Evolutionary conservation across 441 rosid genomes (phyloP).

Genomic region (Populus hybrid): DNA sequence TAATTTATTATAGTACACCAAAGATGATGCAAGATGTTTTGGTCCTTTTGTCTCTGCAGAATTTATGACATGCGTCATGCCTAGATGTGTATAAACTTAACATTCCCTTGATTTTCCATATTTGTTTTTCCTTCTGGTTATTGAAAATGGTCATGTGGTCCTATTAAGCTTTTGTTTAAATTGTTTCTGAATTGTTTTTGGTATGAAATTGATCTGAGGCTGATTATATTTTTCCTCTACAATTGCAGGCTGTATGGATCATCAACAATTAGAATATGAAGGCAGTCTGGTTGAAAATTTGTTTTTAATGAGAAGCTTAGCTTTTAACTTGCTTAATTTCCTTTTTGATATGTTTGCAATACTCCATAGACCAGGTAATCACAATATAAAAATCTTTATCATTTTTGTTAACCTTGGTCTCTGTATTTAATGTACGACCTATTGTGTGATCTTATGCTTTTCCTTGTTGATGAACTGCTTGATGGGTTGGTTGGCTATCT

Average conservation of each 20-base stretch:
- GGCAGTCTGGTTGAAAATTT: slow-evolving; percentile 3
- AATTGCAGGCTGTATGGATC: slow-evolving; percentile 19
- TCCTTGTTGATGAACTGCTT: not conserved
- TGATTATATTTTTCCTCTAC: not conserved
- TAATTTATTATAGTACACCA: too few species aligned
- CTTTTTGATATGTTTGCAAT: not conserved
- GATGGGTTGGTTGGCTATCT: too few species aligned
- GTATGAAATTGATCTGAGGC: not conserved
- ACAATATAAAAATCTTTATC: not conserved
- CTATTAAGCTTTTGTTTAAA: not conserved
- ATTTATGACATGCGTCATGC: not conserved
- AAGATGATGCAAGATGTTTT: not conserved
- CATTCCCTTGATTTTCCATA: not conserved
- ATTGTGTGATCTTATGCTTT: not conserved
- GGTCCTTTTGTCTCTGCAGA: not conserved
- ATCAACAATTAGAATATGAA: not conserved
- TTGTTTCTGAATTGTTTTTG: not conserved
- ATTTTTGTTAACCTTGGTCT: not conserved
- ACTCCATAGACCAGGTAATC: slow-evolving; percentile 1
- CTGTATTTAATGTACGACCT: not conserved
- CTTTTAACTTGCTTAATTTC: not conserved
- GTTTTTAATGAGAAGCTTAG: slow-evolving; percentile 1
- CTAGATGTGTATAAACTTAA: not conserved
- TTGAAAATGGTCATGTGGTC: not conserved
- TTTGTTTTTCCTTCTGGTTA: not conserved